phyloP scores from a whole-genome alignment of 495 filamentous ascomycete species.

The Aspergillus cristatus region DNA sequence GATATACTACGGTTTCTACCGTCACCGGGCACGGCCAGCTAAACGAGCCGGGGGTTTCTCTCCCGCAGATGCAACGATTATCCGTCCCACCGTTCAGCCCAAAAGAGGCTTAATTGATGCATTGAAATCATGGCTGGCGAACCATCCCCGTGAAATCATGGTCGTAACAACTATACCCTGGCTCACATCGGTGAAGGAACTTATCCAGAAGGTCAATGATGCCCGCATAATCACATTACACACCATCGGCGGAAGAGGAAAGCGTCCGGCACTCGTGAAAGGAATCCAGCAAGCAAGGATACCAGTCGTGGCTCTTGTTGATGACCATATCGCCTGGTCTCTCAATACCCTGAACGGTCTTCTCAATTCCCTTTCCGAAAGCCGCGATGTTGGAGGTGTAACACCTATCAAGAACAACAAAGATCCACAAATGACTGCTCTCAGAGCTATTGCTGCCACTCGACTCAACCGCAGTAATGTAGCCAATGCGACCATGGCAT shows the following conservation, averaged over 20 bases:
- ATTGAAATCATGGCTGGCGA: not conserved
- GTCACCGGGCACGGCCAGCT: not conserved
- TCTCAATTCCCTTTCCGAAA: not conserved
- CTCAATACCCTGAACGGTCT: not conserved
- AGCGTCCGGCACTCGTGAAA: not conserved
- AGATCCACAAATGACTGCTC: not conserved
- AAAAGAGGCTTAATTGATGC: not conserved
- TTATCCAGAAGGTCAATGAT: not conserved
- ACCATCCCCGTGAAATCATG: not conserved
- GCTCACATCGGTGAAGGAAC: not conserved
- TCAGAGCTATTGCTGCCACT: not conserved
- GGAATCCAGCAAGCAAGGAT: not conserved
- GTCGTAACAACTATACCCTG: not conserved
- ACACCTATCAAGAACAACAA: not conserved
- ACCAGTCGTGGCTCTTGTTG: not conserved
- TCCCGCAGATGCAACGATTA: not conserved
- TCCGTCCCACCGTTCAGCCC: not conserved
- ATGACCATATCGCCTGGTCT: not conserved
- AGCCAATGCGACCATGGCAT: not conserved
- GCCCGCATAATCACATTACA: not conserved
- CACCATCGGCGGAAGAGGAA: not conserved
- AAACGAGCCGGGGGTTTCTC: not conserved
- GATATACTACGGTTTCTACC: not conserved
- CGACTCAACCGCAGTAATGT: not conserved
- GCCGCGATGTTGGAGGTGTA: not conserved